These are phyloP conservation scores for Phanerochaete carnosa DNA, from an alignment of 768 basidiomycete species.

Conservation along the genomic window DNA sequence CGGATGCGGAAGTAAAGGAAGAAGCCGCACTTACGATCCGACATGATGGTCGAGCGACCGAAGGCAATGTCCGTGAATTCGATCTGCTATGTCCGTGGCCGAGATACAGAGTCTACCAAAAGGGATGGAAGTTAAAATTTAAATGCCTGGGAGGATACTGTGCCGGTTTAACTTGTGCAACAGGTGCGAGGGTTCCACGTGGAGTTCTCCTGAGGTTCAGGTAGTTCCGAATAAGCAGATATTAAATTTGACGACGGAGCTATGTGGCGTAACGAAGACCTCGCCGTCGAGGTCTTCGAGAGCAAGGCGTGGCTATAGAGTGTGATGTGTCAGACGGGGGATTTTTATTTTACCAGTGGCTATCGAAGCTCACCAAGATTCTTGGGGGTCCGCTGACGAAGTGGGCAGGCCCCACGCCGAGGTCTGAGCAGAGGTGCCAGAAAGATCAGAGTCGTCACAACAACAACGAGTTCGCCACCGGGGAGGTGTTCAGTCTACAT, in stretches of 20 bases:
- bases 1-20: not conserved
- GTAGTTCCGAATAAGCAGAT: slow-evolving; percentile 25
- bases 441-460: not conserved
- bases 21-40: not conserved
- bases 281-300: slow-evolving; percentile 17
- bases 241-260: slow-evolving; percentile 29
- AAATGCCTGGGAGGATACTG: not conserved
- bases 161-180: not conserved
- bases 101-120: not conserved
- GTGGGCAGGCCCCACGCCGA: not conserved
- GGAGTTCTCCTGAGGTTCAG: not conserved
- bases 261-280: slow-evolving; percentile 22
- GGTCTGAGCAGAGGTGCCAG: not conserved
- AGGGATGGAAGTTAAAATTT: not conserved
- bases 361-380: not conserved
- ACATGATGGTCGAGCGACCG: not conserved
- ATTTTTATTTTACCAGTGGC: not conserved
- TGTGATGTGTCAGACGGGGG: not conserved
- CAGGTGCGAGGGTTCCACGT: not conserved
- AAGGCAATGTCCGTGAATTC: not conserved
- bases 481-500: no score
- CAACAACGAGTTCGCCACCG: no score
- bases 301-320: slow-evolving; percentile 26
- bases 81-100: not conserved
- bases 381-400: not conserved